Evolutionary conservation across 139 green algal genomes (phyloP).

Genomic region (Eudorina sp.): DNA sequence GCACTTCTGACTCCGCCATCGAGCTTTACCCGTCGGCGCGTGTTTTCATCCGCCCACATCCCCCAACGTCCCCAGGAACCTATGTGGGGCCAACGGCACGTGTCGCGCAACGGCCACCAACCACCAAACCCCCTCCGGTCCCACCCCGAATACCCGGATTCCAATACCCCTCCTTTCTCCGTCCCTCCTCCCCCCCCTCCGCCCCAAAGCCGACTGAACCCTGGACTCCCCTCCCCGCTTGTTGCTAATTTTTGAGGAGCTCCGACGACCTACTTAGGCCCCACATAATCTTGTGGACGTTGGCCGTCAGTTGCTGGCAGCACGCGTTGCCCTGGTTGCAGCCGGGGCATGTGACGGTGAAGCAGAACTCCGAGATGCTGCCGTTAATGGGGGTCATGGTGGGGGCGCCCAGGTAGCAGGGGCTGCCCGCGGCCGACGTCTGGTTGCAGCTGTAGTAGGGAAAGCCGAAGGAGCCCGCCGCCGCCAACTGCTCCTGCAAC

Average conservation of each 20-base stretch:
- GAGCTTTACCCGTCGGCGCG: too few relatives aligned
- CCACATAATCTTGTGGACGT: conserved; percentile 28
- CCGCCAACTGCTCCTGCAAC: not conserved
- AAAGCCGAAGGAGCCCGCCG: not conserved
- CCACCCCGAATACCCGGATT: too few relatives aligned
- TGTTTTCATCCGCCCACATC: too few relatives aligned
- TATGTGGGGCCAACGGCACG: too few relatives aligned
- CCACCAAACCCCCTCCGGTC: too few relatives aligned
- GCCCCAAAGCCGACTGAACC: not conserved
- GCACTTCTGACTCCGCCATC: too few relatives aligned
- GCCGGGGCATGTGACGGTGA: conserved; percentile 7
- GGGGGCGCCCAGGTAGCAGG: conserved; percentile 23
- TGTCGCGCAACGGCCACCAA: too few relatives aligned
- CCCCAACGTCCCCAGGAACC: too few relatives aligned
- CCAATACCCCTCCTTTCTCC: too few relatives aligned
- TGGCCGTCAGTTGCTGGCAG: not conserved
- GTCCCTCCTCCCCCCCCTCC: not conserved
- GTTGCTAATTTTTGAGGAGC: not conserved
- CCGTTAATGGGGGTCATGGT: not conserved
- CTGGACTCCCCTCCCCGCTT: not conserved
- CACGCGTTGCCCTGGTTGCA: not conserved
- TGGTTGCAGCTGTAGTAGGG: conserved; percentile 2
- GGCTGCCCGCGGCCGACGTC: not conserved
- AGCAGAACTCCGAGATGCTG: conserved; percentile 30
- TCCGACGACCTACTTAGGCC: not conserved